Percentiles rank a stretch among this genome's conserved stretches.
These are phyloP conservation scores for Tulasnella sp. DNA, from an alignment of 768 basidiomycete species.

Conservation along the genomic window DNA sequence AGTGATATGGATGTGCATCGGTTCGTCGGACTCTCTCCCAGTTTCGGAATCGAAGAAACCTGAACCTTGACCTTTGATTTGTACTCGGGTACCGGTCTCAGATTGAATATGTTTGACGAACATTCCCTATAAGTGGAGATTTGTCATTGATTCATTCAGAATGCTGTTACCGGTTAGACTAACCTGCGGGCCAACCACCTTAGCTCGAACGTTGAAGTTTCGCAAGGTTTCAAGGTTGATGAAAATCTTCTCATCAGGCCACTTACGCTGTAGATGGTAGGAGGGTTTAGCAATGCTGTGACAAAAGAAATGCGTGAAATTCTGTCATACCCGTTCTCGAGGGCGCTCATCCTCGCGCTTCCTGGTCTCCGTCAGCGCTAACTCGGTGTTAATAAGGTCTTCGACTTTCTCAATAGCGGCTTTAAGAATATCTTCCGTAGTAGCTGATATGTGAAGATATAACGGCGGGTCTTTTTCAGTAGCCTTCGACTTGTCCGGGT, in stretches of 20 bases:
- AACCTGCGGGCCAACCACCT: constrained; percentile 91
- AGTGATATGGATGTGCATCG: constrained; percentile 81
- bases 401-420: constrained; percentile 59
- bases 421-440: constrained; percentile 50
- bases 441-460: constrained; percentile 86
- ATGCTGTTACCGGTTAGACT: constrained; percentile 19
- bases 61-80: constrained; percentile 91
- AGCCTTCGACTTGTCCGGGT: constrained; percentile 83
- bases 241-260: constrained; percentile 93
- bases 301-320: background rate
- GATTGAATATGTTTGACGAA: constrained; percentile 98
- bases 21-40: constrained; percentile 75
- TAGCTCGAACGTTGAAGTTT: constrained; percentile 96
- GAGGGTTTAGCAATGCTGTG: background rate
- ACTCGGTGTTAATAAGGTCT: constrained; percentile 59
- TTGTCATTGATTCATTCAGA: background rate
- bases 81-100: constrained; percentile 91
- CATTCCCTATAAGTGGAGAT: constrained; percentile 48
- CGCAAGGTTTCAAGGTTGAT: constrained; percentile 83
- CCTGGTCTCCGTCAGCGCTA: constrained; percentile 72
- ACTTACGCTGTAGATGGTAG: constrained; percentile 58
- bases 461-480: constrained; percentile 88
- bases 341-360: constrained; percentile 37
- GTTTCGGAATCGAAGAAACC: constrained; percentile 92
- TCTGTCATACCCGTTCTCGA: constrained; percentile 46